phyloP scores from a whole-genome alignment of 108 stramenopile species.

The Licmophora abbreviata region DNA sequence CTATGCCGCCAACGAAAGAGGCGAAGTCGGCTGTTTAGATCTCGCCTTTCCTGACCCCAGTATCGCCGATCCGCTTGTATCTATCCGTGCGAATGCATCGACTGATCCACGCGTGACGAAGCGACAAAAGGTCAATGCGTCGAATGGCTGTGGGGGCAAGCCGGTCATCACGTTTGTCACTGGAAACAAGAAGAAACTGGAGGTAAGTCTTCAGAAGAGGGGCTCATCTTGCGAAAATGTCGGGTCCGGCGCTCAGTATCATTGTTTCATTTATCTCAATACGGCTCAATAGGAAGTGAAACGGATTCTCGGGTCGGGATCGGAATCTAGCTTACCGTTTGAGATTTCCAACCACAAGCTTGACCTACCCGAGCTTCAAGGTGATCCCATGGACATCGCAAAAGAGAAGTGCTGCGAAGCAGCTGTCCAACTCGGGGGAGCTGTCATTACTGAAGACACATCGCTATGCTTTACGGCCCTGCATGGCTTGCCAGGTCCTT shows the following conservation, averaged over 20 bases:
- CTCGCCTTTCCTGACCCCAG: constrained; percentile 67
- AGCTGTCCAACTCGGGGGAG: constrained; percentile 38
- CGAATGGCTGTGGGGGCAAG: background rate
- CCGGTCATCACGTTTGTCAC: constrained; percentile 75
- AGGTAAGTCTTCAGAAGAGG: too few species aligned
- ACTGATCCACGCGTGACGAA: background rate
- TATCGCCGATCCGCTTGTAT: constrained; percentile 42
- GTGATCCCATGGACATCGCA: constrained; percentile 78
- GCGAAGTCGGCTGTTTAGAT: constrained; percentile 44
- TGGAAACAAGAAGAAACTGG: constrained; percentile 89
- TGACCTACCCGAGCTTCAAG: constrained; percentile 74
- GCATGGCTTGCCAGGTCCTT: constrained; percentile 82
- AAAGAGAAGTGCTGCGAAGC: constrained; percentile 77
- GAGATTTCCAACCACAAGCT: constrained; percentile 32
- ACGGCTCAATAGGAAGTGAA: too few species aligned
- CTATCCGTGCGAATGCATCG: constrained; percentile 12
- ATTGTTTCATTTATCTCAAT: too few species aligned
- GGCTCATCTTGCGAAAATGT: too few species aligned
- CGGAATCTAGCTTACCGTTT: constrained; percentile 21
- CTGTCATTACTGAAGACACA: constrained; percentile 90
- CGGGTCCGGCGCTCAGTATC: too few species aligned
- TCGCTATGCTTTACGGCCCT: constrained; percentile 84
- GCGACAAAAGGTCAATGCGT: constrained; percentile 1
- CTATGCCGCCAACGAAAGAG: constrained; percentile 6
- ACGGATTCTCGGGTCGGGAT: constrained; percentile 29